Percentiles rank a stretch among this genome's conserved stretches.
Evolutionary conservation across 805 yeast species (phyloP).

Genomic region (Groenewaldozyma tartarivorans): DNA sequence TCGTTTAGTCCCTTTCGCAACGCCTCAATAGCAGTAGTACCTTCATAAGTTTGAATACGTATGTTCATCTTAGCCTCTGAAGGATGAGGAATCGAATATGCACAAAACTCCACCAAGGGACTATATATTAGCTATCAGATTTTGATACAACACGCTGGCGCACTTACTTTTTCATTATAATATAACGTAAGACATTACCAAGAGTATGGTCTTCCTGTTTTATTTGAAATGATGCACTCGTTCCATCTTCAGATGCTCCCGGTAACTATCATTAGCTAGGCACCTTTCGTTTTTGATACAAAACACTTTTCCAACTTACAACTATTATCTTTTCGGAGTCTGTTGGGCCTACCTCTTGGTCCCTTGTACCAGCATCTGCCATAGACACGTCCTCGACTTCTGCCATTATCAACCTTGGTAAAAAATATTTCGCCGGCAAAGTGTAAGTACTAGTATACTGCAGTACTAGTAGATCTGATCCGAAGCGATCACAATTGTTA

Average conservation of each 20-base stretch:
- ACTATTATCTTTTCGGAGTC: conserved; percentile 25
- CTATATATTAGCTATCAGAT: conserved; percentile 12
- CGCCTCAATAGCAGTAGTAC: conserved; percentile 82
- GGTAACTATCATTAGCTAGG: conserved; percentile 37
- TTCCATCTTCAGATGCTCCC: conserved; percentile 86
- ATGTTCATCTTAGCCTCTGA: conserved; percentile 82
- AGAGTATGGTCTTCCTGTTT: conserved; percentile 92
- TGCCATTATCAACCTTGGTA: too few species aligned
- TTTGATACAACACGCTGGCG: conserved; percentile 3
- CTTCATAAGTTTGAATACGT: conserved; percentile 88
- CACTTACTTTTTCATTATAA: conserved; percentile 76
- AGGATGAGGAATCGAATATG: conserved; percentile 97
- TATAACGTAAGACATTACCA: conserved; percentile 87
- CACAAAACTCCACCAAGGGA: conserved; percentile 96
- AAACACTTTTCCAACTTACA: conserved; percentile 14
- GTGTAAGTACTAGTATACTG: too few species aligned
- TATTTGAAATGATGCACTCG: conserved; percentile 90
- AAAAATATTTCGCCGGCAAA: too few species aligned
- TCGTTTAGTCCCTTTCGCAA: conserved; percentile 85
- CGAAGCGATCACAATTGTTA: too few species aligned
- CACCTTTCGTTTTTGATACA: background rate
- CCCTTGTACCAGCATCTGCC: conserved; percentile 8
- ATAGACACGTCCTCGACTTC: conserved; percentile 11
- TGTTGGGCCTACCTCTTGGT: conserved; percentile 5
- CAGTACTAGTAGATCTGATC: too few species aligned